phyloP scores from a whole-genome alignment of 1,284 basidiomycete genomes.

The Omphalotus olearius region DNA sequence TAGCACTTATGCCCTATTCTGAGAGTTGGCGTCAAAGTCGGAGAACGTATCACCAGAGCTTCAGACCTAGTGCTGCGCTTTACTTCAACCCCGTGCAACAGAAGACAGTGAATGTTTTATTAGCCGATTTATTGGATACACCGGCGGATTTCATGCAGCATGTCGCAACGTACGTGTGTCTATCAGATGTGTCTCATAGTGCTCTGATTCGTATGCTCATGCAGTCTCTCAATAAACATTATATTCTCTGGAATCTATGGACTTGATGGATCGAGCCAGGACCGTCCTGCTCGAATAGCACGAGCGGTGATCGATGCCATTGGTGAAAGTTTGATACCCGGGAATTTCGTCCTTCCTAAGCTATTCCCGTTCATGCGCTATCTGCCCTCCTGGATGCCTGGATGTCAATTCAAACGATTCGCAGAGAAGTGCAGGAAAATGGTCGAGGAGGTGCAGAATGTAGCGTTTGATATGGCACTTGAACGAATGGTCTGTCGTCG shows the following conservation, averaged over 20 bases:
- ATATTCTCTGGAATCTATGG: not conserved
- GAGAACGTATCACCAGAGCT: slow-evolving; percentile 21
- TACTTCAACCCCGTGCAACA: slow-evolving; percentile 19
- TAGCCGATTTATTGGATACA: slow-evolving; percentile 17
- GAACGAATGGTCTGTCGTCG: not conserved
- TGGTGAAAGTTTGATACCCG: too few species aligned
- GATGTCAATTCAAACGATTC: not conserved
- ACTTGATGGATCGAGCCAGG: not conserved
- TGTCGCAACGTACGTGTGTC: slow-evolving; percentile 8
- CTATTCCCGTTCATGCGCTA: slow-evolving; percentile 10
- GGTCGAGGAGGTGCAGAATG: not conserved
- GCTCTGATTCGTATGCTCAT: not conserved
- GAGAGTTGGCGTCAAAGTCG: slow-evolving; percentile 20
- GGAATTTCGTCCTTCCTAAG: not conserved
- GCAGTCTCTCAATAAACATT: slow-evolving; percentile 1
- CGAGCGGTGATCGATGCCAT: too few species aligned
- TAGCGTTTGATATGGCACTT: not conserved
- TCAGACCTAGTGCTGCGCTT: slow-evolving; percentile 15
- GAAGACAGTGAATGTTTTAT: slow-evolving; percentile 18
- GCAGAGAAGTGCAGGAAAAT: not conserved
- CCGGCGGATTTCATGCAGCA: slow-evolving; percentile 22
- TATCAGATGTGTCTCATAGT: not conserved
- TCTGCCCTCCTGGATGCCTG: slow-evolving; percentile 11
- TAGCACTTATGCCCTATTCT: slow-evolving; percentile 16
- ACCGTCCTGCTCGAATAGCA: not conserved